A percentile compares a stretch with the other conserved stretches of the same genome.
These are phyloP conservation scores for Aureobasidium subglaciale DNA, from an alignment of 2,329 filamentous ascomycete genomes.

Conservation along the genomic window DNA sequence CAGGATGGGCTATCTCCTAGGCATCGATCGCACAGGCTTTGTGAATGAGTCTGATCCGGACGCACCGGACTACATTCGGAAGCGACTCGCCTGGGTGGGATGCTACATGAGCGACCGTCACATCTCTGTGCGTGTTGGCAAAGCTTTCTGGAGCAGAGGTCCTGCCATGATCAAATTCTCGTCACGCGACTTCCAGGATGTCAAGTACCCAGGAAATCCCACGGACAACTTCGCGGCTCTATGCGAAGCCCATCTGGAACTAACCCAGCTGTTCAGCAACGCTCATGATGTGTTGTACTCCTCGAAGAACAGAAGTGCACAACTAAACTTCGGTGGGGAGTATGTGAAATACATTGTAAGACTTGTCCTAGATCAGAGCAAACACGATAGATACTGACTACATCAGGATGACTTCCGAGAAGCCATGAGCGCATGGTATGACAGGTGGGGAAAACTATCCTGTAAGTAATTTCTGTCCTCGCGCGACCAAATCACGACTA, in stretches of 20 bases:
- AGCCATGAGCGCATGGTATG: constrained; percentile 27
- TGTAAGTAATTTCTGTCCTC: constrained; percentile 9
- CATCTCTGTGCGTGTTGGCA: constrained; percentile 28
- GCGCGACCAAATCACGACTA: not conserved
- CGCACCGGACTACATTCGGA: constrained; percentile 26
- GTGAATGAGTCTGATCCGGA: constrained; percentile 24
- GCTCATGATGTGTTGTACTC: constrained; percentile 30
- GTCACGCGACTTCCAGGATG: constrained; percentile 27
- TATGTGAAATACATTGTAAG: constrained; percentile 29
- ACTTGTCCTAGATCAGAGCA: not conserved
- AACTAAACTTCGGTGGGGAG: constrained; percentile 29
- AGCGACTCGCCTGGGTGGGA: constrained; percentile 27
- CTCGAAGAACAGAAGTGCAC: constrained; percentile 26
- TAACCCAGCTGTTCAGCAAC: constrained; percentile 30
- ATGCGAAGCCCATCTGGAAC: constrained; percentile 28
- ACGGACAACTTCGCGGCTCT: constrained; percentile 29
- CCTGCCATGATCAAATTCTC: constrained; percentile 28
- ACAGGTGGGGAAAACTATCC: constrained; percentile 25
- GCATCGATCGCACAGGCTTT: constrained; percentile 29
- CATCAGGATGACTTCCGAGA: constrained; percentile 26
- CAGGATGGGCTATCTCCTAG: constrained; percentile 28
- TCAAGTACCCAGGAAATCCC: constrained; percentile 21
- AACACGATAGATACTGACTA: not conserved
- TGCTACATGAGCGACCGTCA: constrained; percentile 30
- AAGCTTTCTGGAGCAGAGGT: constrained; percentile 29